phyloP scores from a whole-genome alignment of 2,329 filamentous ascomycete genomes.

The Cucurbitaria berberidis region DNA sequence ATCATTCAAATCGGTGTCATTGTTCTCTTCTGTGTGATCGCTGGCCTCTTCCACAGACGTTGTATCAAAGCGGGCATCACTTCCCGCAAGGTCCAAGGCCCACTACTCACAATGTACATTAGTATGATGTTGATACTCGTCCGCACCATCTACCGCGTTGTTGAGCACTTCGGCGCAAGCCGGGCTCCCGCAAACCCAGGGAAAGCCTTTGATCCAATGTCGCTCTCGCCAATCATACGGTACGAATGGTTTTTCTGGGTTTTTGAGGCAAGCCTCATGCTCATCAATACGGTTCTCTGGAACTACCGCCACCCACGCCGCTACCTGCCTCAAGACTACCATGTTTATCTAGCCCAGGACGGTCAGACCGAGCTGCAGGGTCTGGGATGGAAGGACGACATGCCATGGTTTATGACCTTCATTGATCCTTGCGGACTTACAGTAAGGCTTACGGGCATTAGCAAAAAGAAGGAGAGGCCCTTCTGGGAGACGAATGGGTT shows the following conservation, averaged over 20 bases:
- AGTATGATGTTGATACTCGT: slow-evolving; percentile 52
- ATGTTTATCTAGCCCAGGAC: slow-evolving; percentile 53
- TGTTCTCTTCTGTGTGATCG: slow-evolving; percentile 52
- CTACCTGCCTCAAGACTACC: slow-evolving; percentile 57
- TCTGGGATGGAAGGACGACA: slow-evolving; percentile 31
- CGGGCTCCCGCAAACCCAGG: slow-evolving; percentile 49
- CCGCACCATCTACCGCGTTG: slow-evolving; percentile 58
- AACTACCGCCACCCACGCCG: slow-evolving; percentile 57
- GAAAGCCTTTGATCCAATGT: slow-evolving; percentile 38
- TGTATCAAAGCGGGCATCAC: slow-evolving; percentile 47
- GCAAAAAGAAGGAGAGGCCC: slow-evolving; percentile 13
- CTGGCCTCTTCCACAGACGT: slow-evolving; percentile 52
- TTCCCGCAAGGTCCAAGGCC: slow-evolving; percentile 52
- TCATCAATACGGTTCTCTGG: slow-evolving; percentile 56
- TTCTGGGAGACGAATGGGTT: slow-evolving; percentile 33
- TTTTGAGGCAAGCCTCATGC: slow-evolving; percentile 59
- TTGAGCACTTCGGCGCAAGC: slow-evolving; percentile 60
- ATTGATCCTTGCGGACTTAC: slow-evolving; percentile 28
- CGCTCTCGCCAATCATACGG: slow-evolving; percentile 43
- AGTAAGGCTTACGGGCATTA: slow-evolving; percentile 2
- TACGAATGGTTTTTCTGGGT: slow-evolving; percentile 60
- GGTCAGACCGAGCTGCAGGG: slow-evolving; percentile 24
- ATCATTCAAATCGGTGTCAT: slow-evolving; percentile 58
- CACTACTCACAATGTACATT: slow-evolving; percentile 55
- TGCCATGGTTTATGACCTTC: slow-evolving; percentile 33